Conservation (phyloP, 2,329 filamentous ascomycete species). For the Uncinocarpus reesii region DNA sequence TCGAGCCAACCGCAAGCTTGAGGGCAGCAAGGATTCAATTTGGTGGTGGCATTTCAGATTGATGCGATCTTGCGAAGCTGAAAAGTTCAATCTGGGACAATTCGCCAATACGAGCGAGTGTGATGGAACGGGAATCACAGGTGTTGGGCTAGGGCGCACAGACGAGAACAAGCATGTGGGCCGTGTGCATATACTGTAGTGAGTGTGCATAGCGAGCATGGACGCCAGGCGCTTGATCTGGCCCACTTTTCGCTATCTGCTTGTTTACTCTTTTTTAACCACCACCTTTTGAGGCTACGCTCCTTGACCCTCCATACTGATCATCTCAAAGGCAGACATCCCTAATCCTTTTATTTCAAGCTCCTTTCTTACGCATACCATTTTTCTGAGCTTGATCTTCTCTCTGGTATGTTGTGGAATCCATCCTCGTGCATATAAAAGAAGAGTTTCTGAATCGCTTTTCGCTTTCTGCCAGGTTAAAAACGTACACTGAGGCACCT, state of each 20-base stretch:
- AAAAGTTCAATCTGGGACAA: not conserved
- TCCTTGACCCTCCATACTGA: not conserved
- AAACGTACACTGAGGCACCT: not conserved
- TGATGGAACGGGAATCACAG: too few species aligned
- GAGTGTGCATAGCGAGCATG: not conserved
- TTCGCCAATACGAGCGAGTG: too few species aligned
- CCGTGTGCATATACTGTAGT: not conserved
- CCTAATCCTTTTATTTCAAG: not conserved
- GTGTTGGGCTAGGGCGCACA: too few species aligned
- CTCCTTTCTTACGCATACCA: not conserved
- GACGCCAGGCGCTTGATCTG: constrained; percentile 3
- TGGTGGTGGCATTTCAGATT: not conserved
- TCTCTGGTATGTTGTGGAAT: constrained; percentile 9
- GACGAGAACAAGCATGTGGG: not conserved
- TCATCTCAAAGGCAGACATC: not conserved
- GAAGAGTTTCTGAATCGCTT: constrained; percentile 8
- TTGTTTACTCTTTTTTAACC: constrained; percentile 12
- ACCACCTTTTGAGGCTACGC: constrained; percentile 7
- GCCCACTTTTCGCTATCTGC: constrained; percentile 11
- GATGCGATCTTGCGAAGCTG: not conserved
- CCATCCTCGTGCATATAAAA: constrained; percentile 2
- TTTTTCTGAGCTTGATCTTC: not conserved
- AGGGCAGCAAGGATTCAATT: not conserved
- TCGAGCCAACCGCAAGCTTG: not conserved
- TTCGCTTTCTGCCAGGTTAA: constrained; percentile 6